These are phyloP conservation scores for Alloascoidea africana DNA, from an alignment of 805 yeast genomes.

Conservation along the genomic window DNA sequence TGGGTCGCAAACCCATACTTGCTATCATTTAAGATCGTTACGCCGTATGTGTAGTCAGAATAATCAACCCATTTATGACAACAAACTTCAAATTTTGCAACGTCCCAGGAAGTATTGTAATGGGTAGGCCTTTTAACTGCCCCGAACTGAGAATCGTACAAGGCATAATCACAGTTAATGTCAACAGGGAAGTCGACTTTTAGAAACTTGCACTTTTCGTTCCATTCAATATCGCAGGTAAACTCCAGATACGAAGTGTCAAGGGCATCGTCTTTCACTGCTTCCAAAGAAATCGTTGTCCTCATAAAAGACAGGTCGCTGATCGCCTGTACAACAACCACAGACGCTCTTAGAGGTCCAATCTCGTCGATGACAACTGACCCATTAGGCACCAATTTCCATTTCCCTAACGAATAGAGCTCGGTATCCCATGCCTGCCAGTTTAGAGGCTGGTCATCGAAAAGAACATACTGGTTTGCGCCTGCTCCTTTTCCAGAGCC, in stretches of 20 bases:
- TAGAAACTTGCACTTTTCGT: slow-evolving; percentile 56
- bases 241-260: slow-evolving; percentile 23
- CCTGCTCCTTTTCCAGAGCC: slow-evolving; percentile 39
- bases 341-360: slow-evolving; percentile 36
- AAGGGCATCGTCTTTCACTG: slow-evolving; percentile 13
- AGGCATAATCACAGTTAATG: slow-evolving; percentile 48
- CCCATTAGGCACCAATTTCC: slow-evolving; percentile 24
- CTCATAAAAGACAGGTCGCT: slow-evolving; percentile 35
- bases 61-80: slow-evolving; percentile 74
- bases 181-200: slow-evolving; percentile 83
- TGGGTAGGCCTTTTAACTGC: slow-evolving; percentile 72
- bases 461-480: slow-evolving; percentile 57
- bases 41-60: slow-evolving; percentile 64
- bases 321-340: slow-evolving; percentile 39
- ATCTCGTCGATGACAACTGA: slow-evolving; percentile 20
- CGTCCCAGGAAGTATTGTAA: slow-evolving; percentile 74
- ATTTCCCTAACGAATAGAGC: slow-evolving; percentile 53
- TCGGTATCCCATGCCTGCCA: slow-evolving; percentile 89
- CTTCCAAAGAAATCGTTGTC: slow-evolving; percentile 48
- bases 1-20: slow-evolving; percentile 74
- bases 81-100: slow-evolving; percentile 76
- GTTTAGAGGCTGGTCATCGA: slow-evolving; percentile 57
- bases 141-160: slow-evolving; percentile 76
- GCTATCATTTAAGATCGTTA: slow-evolving; percentile 55
- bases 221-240: slow-evolving; percentile 49